Percentiles rank a stretch among this genome's conserved stretches.
phyloP scores from a whole-genome alignment of 2,329 filamentous ascomycete genomes.

The Aspergillus transmontanensis region DNA sequence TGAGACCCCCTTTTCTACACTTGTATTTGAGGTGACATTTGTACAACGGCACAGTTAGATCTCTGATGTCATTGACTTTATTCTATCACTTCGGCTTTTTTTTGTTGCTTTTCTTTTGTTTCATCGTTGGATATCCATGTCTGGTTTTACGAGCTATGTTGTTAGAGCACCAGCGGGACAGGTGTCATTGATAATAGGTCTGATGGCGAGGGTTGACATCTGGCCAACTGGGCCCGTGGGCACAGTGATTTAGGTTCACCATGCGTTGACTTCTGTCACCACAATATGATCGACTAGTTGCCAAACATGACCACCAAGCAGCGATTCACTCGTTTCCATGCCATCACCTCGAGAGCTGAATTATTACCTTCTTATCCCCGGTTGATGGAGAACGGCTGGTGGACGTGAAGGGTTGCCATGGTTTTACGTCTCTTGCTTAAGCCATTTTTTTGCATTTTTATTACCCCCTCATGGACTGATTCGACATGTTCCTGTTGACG shows the following conservation, averaged over 20 bases:
- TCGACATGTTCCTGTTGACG: background rate
- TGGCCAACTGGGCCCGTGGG: background rate
- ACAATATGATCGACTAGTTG: background rate
- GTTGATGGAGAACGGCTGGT: conserved; percentile 1
- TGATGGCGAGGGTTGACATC: conserved; percentile 10
- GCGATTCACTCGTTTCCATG: background rate
- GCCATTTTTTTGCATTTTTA: background rate
- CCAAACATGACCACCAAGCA: background rate
- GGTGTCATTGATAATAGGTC: conserved; percentile 14
- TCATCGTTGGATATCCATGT: conserved; percentile 16
- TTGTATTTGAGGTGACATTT: background rate
- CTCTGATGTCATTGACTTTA: background rate
- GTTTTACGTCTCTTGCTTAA: background rate
- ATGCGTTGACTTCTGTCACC: background rate
- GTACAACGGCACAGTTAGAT: conserved; percentile 5
- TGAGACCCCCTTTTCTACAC: conserved; percentile 7
- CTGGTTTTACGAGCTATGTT: conserved; percentile 20
- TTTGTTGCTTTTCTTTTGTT: conserved; percentile 7
- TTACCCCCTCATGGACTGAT: background rate
- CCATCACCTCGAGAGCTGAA: background rate
- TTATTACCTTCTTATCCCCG: background rate
- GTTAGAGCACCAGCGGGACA: conserved; percentile 17
- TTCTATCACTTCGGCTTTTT: background rate
- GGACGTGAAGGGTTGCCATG: conserved; percentile 1
- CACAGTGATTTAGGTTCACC: background rate